Evolutionary conservation across 2,329 filamentous ascomycete genomes (phyloP).

Genomic region (Claviceps sorghi): DNA sequence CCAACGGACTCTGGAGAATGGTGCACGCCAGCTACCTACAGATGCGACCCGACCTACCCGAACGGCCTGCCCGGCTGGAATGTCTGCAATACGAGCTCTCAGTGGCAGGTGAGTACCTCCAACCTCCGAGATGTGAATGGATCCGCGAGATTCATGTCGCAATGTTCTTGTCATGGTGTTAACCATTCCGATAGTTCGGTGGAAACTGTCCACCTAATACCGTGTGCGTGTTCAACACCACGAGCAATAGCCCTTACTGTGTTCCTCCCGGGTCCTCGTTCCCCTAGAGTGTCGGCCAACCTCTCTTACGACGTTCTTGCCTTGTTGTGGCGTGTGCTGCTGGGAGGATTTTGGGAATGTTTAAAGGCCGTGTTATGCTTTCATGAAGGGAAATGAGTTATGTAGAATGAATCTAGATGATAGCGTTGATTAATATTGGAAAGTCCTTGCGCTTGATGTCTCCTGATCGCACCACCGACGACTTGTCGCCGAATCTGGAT

Average conservation of each 20-base stretch:
- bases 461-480: no score
- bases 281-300: not conserved
- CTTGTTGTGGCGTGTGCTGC: not conserved
- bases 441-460: not conserved
- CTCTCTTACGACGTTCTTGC: slow-evolving; percentile 6
- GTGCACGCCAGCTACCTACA: slow-evolving; percentile 23
- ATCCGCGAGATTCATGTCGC: not conserved
- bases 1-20: not conserved
- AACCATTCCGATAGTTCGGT: slow-evolving; percentile 12
- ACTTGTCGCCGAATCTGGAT: not conserved
- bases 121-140: not conserved
- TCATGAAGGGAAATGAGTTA: not conserved
- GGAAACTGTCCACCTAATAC: slow-evolving; percentile 23
- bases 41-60: slow-evolving; percentile 10
- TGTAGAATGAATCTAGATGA: not conserved
- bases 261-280: slow-evolving; percentile 17
- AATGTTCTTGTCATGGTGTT: not conserved
- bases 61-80: slow-evolving; percentile 15
- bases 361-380: not conserved
- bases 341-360: not conserved
- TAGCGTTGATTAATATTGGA: not conserved
- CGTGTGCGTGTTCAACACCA: slow-evolving; percentile 20
- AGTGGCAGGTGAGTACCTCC: slow-evolving; percentile 20
- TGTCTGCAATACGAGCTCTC: slow-evolving; percentile 16
- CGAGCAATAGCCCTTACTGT: slow-evolving; percentile 24